Evolutionary conservation across 2,329 filamentous ascomycete species (phyloP), one percentile per base, ranked within the genome.

Genomic region (Colletotrichum orchidophilum): DNA sequence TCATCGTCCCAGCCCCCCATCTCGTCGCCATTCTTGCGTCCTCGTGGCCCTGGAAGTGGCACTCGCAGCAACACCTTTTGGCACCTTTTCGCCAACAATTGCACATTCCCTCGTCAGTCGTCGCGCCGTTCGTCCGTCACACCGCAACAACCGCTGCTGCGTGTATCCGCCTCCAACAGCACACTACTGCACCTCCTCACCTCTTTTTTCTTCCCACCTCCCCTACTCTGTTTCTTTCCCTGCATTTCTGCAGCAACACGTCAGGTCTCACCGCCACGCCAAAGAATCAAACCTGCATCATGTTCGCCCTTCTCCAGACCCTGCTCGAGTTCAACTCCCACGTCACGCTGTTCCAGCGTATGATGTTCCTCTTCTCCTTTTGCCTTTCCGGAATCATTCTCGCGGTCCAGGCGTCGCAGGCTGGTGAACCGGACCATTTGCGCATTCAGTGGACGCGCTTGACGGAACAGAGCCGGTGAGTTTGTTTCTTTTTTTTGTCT

Each of bases 401-500:
- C 50, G 72, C 71, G n/a, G 66, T 74, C 18, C 75, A 76, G 62
- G 46, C 69, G 8, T 75, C 75, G 5, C 75, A 75, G 61, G 58
- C 65, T 29, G 64, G 73, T 21, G 73, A 73, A 18, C 63, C 62
- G 24, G 61, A 72, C 11, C 54, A 59, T 13, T 29, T 42, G 9
- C 74, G 74, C 52, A 60, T 74, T 21, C 57, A 61, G 33, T 76
- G 75, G 74, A 67, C 73, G 49, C 70, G 66, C 24, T 60, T 76
- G 57, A 76, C 67, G 12, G 46, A 72, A 35, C 50, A 71, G 12
- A 73, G 66, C n/a, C 74, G 70, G 74, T 75, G 21, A 68, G 73
- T 42, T 29, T 59, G 2, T 1, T 7, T 54, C 15, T n/a, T 11
- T 27, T n/a, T 24, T 21, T 55, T 12, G 18, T 42, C 21, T 29